Evolutionary conservation across 23 red algal species (phyloP).

Genomic region (Gracilaria caudata): DNA sequence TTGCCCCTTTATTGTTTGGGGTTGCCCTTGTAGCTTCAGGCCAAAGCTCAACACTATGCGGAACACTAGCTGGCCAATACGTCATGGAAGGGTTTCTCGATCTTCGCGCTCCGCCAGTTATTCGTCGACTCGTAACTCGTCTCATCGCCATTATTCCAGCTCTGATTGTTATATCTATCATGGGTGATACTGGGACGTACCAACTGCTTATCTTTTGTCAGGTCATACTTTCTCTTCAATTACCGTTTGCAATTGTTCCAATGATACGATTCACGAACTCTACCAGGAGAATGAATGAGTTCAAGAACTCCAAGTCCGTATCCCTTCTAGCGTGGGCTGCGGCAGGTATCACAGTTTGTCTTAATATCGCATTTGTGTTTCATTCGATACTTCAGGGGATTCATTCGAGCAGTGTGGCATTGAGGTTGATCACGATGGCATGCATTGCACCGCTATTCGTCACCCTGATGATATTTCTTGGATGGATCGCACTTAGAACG

Average conservation of each 20-base stretch:
- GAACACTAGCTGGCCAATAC: slow-evolving; percentile 92
- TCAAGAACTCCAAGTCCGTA: slow-evolving; percentile 48
- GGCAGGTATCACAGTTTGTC: slow-evolving; percentile 72
- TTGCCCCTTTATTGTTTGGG: slow-evolving; percentile 73
- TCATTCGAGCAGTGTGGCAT: slow-evolving; percentile 15
- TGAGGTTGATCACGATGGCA: slow-evolving; percentile 30
- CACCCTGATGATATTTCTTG: slow-evolving; percentile 57
- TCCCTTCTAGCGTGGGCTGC: slow-evolving; percentile 67
- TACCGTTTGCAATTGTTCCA: slow-evolving; percentile 95
- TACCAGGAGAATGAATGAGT: slow-evolving; percentile 76
- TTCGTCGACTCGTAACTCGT: slow-evolving; percentile 81
- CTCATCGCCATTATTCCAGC: slow-evolving; percentile 84
- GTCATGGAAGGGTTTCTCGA: slow-evolving; percentile 98
- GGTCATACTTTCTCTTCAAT: slow-evolving; percentile 89
- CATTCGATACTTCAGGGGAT: slow-evolving; percentile 42
- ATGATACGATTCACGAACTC: slow-evolving; percentile 89
- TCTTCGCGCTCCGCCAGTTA: slow-evolving; percentile 69
- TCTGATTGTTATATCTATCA: slow-evolving; percentile 68
- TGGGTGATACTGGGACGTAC: slow-evolving; percentile 85
- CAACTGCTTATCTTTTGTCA: slow-evolving; percentile 87
- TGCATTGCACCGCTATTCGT: slow-evolving; percentile 38
- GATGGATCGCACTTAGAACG: slow-evolving; percentile 64
- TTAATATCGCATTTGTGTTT: slow-evolving; percentile 77
- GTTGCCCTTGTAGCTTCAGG: slow-evolving; percentile 91
- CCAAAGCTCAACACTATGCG: slow-evolving; percentile 85